Conservation (phyloP, 2,329 filamentous ascomycete genomes). For the Penicillium sp. region DNA sequence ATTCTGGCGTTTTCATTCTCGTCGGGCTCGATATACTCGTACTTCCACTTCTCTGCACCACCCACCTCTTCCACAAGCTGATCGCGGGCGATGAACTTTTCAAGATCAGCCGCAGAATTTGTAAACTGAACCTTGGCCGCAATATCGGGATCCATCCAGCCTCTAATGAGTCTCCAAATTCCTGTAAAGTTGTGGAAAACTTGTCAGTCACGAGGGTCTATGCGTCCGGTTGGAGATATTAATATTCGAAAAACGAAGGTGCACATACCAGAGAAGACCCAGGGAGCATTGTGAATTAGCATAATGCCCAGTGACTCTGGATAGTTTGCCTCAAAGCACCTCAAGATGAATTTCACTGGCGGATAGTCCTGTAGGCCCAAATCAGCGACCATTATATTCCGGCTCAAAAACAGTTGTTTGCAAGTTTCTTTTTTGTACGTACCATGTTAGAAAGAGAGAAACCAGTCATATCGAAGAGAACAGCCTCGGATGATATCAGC, state of each 20-base stretch:
- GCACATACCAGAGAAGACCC: slow-evolving; percentile 78
- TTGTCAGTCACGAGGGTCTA: background rate
- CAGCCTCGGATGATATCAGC: slow-evolving; percentile 54
- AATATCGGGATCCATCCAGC: slow-evolving; percentile 95
- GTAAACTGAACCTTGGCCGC: slow-evolving; percentile 90
- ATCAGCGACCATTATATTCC: background rate
- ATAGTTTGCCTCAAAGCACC: slow-evolving; percentile 96
- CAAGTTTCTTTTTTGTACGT: slow-evolving; percentile 19
- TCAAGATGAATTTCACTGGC: slow-evolving; percentile 96
- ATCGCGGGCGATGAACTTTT: slow-evolving; percentile 63
- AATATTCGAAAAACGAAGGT: background rate
- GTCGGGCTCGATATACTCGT: slow-evolving; percentile 72
- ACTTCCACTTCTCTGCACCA: slow-evolving; percentile 76
- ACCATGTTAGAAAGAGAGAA: slow-evolving; percentile 95
- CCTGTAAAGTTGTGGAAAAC: slow-evolving; percentile 45
- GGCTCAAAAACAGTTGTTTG: background rate
- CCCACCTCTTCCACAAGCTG: slow-evolving; percentile 76
- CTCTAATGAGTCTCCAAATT: slow-evolving; percentile 88
- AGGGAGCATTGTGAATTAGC: slow-evolving; percentile 87
- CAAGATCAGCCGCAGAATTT: slow-evolving; percentile 69
- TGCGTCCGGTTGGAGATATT: background rate
- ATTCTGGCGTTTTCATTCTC: slow-evolving; percentile 70
- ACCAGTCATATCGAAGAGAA: slow-evolving; percentile 91
- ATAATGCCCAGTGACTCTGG: slow-evolving; percentile 84
- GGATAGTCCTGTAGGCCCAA: slow-evolving; percentile 65